Base-by-base conservation (phyloP, 768 basidiomycete genomes). In the Boletus barrowsii region DNA sequence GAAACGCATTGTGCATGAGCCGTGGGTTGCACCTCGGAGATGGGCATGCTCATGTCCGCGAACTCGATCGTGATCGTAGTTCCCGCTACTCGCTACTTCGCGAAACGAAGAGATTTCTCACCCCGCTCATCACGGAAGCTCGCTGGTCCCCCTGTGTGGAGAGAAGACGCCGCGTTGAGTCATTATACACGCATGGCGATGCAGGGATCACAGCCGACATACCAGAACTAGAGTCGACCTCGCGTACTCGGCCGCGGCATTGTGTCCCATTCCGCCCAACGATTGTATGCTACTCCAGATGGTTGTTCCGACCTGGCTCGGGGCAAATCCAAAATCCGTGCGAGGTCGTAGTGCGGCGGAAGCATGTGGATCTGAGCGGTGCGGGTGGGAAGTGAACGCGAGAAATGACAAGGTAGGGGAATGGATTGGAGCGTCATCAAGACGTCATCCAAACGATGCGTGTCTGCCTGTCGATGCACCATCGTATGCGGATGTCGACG, bases 251-350 rank as follows among this genome's bases (percentile, higher is more conserved):
- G 68, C 35, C 17, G 75, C 78, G 37, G 81, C 83, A 17, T 75
- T 75, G 33, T 79, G 75, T 1, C 86, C 87, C 61, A 83, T 73
- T 15, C 84, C 84, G 2, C 86, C 82, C 3, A 87, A 64, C 8
- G 79, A 79, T 63, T 80, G 79, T 77, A 88, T 79, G 18, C 86
- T 84, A 59, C 76, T 83, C 53, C 87, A 68, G 10, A 89, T 76
- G 22, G 75, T 80, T 32, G 81, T 84, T 20, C 86, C 84, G 3
- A 84, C 79, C 58, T 76, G 82, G 50, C 80, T 60, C 8, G 85
- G 84, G 10, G 83, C 75, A 53, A 67, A 75, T 15, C 83, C 80
- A 2, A 83, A 57, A 43, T 84, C 80, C 3, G 64, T 53, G 47
- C 50, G 60, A 22, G 61, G 66, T 6, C 49, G 62, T 47, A 59